Base-by-base conservation (phyloP, 176 grass and related monocot species). In the Otatea glauca region DNA sequence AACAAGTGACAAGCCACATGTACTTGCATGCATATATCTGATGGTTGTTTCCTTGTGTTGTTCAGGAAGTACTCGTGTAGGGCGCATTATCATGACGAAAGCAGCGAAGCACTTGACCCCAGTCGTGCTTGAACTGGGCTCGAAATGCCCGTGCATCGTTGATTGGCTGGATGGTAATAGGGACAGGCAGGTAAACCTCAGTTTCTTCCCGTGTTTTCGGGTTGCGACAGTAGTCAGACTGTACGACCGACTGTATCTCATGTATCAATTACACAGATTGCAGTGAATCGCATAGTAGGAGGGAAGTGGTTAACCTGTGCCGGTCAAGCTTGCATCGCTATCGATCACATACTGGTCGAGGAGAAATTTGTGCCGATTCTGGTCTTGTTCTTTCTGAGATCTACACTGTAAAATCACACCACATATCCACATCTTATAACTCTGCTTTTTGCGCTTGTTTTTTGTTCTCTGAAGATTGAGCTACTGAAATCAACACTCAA, bases 261-360 rank as follows among this genome's bases (percentile, higher is more conserved):
- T 77, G 34, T 13, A 32, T 9, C 11, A 10, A 29, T 21, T 13
- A 34, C 47, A 72, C 25, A 98, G 96, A 51, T 90, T 10, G 89
- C 91, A 1, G 89, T 77, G 23, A 88, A 89, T 29, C 81, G 96
- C 77, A 80, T 98, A 17, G 78, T 39, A 16, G 91, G 67, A 49
- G 96, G 76, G 21, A 98, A 98, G 69, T 98, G 93, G 96, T 88
- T 80, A 7, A 21, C 88, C 43, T 93, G 92, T 65, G 81, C 84
- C 2, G 96, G 96, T 15, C 96, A 98, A 71, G 93, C 92, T 15
- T 98, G 96, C 74, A 61, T 98, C 15, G 89, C 83, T 64, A 90
- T 94, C 41, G 96, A 98, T 85, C 92, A 98, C 87, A 2, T 98
- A 41, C 84, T 95, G 59, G 90, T 88, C 15, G 93, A 94, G 82